These are phyloP conservation scores for Neurospora discreta DNA, from an alignment of 495 filamentous ascomycete genomes.

Conservation along the genomic window DNA sequence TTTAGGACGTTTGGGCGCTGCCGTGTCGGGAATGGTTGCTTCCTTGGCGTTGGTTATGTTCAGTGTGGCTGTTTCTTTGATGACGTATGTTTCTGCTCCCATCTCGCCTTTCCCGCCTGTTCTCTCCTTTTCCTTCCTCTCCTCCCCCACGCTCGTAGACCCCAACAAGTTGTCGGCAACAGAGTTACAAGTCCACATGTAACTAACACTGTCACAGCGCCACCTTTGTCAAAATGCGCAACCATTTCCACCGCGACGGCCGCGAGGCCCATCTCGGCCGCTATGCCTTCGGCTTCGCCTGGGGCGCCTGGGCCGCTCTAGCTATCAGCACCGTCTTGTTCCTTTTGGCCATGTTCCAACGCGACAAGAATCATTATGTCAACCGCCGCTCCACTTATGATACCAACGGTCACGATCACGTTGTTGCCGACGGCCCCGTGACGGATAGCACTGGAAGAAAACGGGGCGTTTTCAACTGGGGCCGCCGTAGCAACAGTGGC, in stretches of 20 bases:
- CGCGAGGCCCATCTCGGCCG: constrained; percentile 50
- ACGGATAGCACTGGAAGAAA: background rate
- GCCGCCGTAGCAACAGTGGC: constrained; percentile 24
- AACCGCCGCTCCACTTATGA: background rate
- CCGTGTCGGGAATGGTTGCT: constrained; percentile 27
- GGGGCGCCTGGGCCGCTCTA: constrained; percentile 61
- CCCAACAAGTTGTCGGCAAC: background rate
- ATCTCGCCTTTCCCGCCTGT: background rate
- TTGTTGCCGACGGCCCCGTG: background rate
- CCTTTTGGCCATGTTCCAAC: constrained; percentile 40
- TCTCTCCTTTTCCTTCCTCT: too few species aligned
- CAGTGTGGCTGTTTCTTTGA: constrained; percentile 35
- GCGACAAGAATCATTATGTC: background rate
- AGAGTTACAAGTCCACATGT: background rate
- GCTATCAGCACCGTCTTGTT: constrained; percentile 62
- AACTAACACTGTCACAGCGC: constrained; percentile 18
- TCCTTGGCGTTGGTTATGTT: constrained; percentile 33
- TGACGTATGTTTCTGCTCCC: constrained; percentile 35
- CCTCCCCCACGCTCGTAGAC: too few species aligned
- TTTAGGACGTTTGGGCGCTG: constrained; percentile 37
- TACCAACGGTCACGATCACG: background rate
- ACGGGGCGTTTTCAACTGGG: constrained; percentile 5
- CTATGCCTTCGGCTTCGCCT: constrained; percentile 78
- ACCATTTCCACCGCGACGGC: constrained; percentile 50
- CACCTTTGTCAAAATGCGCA: constrained; percentile 64